Evolutionary conservation across 192 early-diverging fungal genomes (phyloP), one percentile per base, ranked within the genome.

Genomic region (Coemansia sp.): DNA sequence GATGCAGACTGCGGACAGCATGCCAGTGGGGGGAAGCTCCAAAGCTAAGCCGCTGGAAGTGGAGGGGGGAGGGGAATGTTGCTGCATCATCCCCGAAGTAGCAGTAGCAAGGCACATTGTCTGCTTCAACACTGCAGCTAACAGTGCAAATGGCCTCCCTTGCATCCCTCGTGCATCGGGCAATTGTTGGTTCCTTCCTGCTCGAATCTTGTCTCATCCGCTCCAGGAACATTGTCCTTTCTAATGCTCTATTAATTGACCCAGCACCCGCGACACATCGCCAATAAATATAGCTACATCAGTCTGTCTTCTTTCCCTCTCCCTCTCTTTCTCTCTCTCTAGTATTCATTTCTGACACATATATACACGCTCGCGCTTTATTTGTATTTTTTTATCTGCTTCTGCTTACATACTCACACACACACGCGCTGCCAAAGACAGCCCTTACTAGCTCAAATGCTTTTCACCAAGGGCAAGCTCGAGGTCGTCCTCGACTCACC

Each of bases 401-500:
- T 41, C 27, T 43, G 22, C 18, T 18, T 15, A n/a, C 40, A n/a
- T 55, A 36, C 51, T 13, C 33, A 8, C 18, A 13, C 63, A n/a
- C 42, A 27, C 27, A 1, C 27, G 27, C 27, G 27, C 27, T 27
- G 16, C 63, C 46, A 10, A 34, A 24, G 31, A 33, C 16, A 43
- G 31, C 44, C 24, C 44, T 27, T 27, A 27, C 2, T 47, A 5
- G 36, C 7, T 33, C 10, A 44, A 65, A 84, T 78, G 81, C 36
- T 79, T 9, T 76, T 76, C 55, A 67, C 65, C 33, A 73, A 74
- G 51, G 73, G 76, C 55, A 71, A 61, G 66, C 74, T 84, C 36
- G 71, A 74, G 22, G 43, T 84, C 51, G 73, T 79, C 34, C 77
- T 66, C 44, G 77, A 84, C 27, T 61, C 74, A 34, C 51, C 74